A percentile compares a stretch with the other conserved stretches of the same genome.
phyloP scores from a whole-genome alignment of 1,139 yeast species.

The Yamadazyma sp. region DNA sequence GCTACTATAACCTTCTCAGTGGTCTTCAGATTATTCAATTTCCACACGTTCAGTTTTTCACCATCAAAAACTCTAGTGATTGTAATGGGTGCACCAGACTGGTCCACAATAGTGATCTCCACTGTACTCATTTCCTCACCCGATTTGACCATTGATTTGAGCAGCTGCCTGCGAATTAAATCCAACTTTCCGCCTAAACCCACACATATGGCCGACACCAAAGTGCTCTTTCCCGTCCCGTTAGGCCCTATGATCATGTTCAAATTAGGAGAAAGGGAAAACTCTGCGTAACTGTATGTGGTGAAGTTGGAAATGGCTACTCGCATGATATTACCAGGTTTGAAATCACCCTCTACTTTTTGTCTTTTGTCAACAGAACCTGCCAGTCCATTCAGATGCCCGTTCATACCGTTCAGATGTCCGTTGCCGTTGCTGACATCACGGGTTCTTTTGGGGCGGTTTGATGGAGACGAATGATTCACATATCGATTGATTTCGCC shows the following conservation, averaged over 20 bases:
- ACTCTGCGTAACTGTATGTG: slow-evolving; percentile 77
- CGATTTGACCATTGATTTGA: slow-evolving; percentile 74
- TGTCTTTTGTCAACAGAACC: slow-evolving; percentile 4
- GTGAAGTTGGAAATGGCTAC: slow-evolving; percentile 75
- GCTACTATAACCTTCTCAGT: slow-evolving; percentile 49
- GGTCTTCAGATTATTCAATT: slow-evolving; percentile 44
- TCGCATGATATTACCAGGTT: slow-evolving; percentile 68
- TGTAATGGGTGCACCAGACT: slow-evolving; percentile 25
- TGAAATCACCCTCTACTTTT: slow-evolving; percentile 18
- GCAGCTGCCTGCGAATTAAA: slow-evolving; percentile 73
- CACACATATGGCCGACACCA: slow-evolving; percentile 90
- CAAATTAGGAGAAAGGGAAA: slow-evolving; percentile 75
- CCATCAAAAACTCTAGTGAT: slow-evolving; percentile 41
- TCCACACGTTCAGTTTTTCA: slow-evolving; percentile 62
- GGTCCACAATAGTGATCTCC: slow-evolving; percentile 63
- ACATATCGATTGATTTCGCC: slow-evolving; percentile 2
- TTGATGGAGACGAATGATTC: not conserved
- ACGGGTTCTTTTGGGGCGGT: not conserved
- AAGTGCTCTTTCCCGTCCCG: slow-evolving; percentile 93
- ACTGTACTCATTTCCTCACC: slow-evolving; percentile 60
- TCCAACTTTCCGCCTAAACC: slow-evolving; percentile 85
- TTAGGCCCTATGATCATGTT: slow-evolving; percentile 97
- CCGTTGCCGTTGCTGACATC: not conserved
- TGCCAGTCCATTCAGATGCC: not conserved
- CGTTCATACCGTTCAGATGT: not conserved